Base-by-base conservation (phyloP, 805 yeast species). In the Teunomyces lycoperdinae region DNA sequence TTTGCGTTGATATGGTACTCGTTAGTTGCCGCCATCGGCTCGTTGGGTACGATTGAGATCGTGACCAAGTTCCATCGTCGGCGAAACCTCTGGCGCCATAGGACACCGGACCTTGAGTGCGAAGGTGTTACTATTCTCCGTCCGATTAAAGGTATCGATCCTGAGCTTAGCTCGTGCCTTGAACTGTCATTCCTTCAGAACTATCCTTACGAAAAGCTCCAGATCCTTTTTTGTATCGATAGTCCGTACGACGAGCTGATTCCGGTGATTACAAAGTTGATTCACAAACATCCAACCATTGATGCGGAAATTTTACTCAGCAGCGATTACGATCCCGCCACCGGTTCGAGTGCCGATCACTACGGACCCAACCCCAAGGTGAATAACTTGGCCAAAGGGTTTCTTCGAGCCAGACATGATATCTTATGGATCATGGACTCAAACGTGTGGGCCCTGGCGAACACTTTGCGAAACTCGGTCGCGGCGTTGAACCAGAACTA, bases 351-450 rank as follows among this genome's bases (percentile, higher is more conserved):
- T 6, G 85, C 81, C 40, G 67, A 65, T 31, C 76, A 76, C 53
- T 85, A 71, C 57, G 96, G 96, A 1, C 94, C 95, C 4, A 89
- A 89, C 58, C 97, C 97, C 5, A 89, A 89, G 65, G 87, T 89
- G 47, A 88, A 89, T 66, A 89, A 89, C 64, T 69, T 89, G 41
- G 83, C 89, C n/a, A 87, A 87, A 62, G 96, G 96, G 5, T 88
- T 84, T 59, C 63, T 70, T 34, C 64, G 64, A 2, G 92, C 96
- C 6, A 77, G 79, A 55, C 71, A 79, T 63, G 96, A 89, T 59
- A 77, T 86, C 14, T 55, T 90, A 9, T 89, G 97, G 96, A 81
- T 88, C 11, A 75, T 87, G 69, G 97, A 89, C 66, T 83, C 91
- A 26, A 89, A 89, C 58, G 94, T 87, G 5, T 86, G 89, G 87